phyloP scores from a whole-genome alignment of 2,329 filamentous ascomycete genomes.

The Delphinella strobiligena region DNA sequence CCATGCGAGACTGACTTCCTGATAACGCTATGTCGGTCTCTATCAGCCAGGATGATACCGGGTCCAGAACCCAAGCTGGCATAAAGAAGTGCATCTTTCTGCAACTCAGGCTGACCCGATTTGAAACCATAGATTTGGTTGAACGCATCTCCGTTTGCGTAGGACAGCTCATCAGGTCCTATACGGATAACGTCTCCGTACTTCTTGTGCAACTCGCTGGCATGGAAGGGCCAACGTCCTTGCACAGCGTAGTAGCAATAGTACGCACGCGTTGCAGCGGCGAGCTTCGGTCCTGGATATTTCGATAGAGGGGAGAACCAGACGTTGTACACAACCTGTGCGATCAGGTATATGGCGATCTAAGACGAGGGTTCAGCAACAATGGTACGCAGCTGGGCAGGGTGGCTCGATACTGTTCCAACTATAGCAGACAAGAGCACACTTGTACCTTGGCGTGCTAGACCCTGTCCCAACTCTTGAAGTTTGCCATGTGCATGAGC shows the following conservation, averaged over 20 bases:
- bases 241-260: background rate
- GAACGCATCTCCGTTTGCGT: constrained; percentile 31
- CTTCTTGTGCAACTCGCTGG: constrained; percentile 22
- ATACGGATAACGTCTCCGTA: constrained; percentile 32
- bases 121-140: constrained; percentile 31
- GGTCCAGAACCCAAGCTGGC: background rate
- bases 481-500: no score
- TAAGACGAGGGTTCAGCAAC: no score
- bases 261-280: background rate
- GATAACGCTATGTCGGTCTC: constrained; percentile 22
- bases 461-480: no score
- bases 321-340: background rate
- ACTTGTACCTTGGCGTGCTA: no score
- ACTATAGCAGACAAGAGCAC: no score
- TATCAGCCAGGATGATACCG: constrained; percentile 14
- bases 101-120: constrained; percentile 22
- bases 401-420: no score
- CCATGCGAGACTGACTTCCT: constrained; percentile 26
- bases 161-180: constrained; percentile 30
- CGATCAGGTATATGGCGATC: no score
- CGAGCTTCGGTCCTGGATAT: no score
- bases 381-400: no score
- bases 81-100: constrained; percentile 21
- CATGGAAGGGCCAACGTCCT: background rate
- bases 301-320: no score